Conservation (phyloP, 2,329 filamentous ascomycete species). For the Dactylellina sp. region DNA sequence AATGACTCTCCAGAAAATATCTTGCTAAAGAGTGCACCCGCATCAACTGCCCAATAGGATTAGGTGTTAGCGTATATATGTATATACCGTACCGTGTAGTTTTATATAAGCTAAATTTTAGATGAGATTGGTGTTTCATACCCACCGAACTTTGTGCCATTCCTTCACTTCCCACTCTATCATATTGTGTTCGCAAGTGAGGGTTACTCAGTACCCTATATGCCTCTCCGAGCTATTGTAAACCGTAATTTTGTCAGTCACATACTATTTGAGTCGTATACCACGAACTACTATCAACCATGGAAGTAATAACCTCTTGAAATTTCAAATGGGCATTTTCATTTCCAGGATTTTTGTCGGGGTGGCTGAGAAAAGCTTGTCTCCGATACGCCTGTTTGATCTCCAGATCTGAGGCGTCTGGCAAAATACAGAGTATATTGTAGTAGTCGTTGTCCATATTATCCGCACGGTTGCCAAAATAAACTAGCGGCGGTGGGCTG, state of each 20-base stretch:
- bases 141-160: conserved; percentile 9
- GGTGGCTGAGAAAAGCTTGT: conserved; percentile 36
- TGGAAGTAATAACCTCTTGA: conserved; percentile 15
- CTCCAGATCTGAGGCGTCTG: conserved; percentile 27
- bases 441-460: conserved; percentile 43
- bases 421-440: conserved; percentile 21
- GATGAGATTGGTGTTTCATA: no score
- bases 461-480: no score
- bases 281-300: no score
- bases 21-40: conserved; percentile 22
- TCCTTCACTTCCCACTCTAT: conserved; percentile 18
- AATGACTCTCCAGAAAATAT: conserved; percentile 48
- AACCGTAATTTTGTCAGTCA: neutral
- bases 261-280: no score
- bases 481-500: no score
- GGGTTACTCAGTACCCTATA: conserved; percentile 33
- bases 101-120: no score
- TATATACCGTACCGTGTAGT: no score
- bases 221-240: conserved; percentile 26
- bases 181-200: conserved; percentile 25
- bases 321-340: conserved; percentile 18
- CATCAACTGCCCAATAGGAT: conserved; percentile 10
- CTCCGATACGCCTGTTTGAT: conserved; percentile 36
- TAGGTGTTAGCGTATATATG: neutral
- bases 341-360: conserved; percentile 37